Percentiles rank a stretch among this genome's conserved stretches.
Evolutionary conservation across 192 early-diverging fungal genomes (phyloP).

Genomic region (Gorgonomyces haynaldii): DNA sequence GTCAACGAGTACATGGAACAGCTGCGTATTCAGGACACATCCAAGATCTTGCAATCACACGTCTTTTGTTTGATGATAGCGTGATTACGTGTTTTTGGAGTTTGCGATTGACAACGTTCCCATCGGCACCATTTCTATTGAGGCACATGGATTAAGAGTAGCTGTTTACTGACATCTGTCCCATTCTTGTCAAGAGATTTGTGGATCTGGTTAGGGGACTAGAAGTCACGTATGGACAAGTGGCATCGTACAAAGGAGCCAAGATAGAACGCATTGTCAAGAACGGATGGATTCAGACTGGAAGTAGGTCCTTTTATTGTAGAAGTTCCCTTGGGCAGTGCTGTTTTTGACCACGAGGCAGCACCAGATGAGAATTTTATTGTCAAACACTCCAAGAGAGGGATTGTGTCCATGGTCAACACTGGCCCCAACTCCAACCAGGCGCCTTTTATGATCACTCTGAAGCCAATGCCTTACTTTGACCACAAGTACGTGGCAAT

Average conservation of each 20-base stretch:
- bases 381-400: constrained; percentile 22
- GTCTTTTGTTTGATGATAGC: too few relatives aligned
- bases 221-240: background rate
- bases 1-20: too few relatives aligned
- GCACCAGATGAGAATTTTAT: constrained; percentile 41
- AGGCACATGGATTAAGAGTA: too few relatives aligned
- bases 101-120: too few relatives aligned
- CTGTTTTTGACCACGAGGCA: background rate
- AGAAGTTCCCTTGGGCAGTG: constrained; percentile 4
- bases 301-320: constrained; percentile 12
- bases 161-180: background rate
- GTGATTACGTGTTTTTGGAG: too few relatives aligned
- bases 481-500: constrained; percentile 36
- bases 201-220: background rate
- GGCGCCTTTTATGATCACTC: constrained; percentile 32
- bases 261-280: constrained; percentile 27
- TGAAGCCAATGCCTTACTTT: constrained; percentile 31
- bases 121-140: too few relatives aligned
- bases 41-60: too few relatives aligned
- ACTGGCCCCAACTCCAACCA: constrained; percentile 27
- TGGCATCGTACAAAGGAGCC: background rate
- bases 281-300: constrained; percentile 34
- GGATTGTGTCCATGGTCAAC: constrained; percentile 31
- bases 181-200: background rate
- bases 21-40: too few relatives aligned